phyloP scores from a whole-genome alignment of 1,284 basidiomycete genomes.

The Pseudozyma sp. region DNA sequence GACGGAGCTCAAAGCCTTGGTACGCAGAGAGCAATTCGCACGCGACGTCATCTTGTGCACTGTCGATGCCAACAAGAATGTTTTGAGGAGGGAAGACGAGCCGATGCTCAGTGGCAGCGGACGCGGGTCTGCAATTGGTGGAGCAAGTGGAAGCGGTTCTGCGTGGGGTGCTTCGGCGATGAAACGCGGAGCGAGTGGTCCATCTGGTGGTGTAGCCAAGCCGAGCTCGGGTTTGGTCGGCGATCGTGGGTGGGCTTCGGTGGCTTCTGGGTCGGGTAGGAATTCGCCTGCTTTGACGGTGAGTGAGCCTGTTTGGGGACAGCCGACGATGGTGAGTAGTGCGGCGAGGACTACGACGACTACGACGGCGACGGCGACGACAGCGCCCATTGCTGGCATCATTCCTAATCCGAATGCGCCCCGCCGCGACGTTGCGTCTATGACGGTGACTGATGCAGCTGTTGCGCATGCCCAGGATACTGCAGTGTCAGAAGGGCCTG shows the following conservation, averaged over 20 bases:
- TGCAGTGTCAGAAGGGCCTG: constrained; percentile 12
- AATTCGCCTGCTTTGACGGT: constrained; percentile 27
- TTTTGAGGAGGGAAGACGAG: constrained; percentile 44
- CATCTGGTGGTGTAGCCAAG: constrained; percentile 15
- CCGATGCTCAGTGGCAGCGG: constrained; percentile 19
- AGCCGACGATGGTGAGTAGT: constrained; percentile 24
- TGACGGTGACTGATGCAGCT: not conserved
- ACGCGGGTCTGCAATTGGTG: not conserved
- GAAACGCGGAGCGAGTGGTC: constrained; percentile 27
- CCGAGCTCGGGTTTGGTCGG: constrained; percentile 17
- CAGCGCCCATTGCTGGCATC: constrained; percentile 28
- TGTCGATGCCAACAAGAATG: constrained; percentile 32
- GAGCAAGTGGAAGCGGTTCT: constrained; percentile 1
- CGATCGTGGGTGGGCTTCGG: constrained; percentile 46
- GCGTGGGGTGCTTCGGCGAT: constrained; percentile 31
- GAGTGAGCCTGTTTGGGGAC: constrained; percentile 31
- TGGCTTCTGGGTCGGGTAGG: constrained; percentile 45
- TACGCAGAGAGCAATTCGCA: constrained; percentile 42
- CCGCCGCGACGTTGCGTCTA: constrained; percentile 6
- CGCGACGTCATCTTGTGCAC: constrained; percentile 45
- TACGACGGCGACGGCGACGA: constrained; percentile 21
- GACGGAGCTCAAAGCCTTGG: constrained; percentile 44
- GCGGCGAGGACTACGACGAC: constrained; percentile 26
- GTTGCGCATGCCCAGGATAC: not conserved
- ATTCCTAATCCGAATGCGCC: constrained; percentile 46